Percentiles rank a stretch among this genome's conserved stretches.
Conservation (phyloP, 1,284 basidiomycete genomes). For the Sanghuangporus baumii region DNA sequence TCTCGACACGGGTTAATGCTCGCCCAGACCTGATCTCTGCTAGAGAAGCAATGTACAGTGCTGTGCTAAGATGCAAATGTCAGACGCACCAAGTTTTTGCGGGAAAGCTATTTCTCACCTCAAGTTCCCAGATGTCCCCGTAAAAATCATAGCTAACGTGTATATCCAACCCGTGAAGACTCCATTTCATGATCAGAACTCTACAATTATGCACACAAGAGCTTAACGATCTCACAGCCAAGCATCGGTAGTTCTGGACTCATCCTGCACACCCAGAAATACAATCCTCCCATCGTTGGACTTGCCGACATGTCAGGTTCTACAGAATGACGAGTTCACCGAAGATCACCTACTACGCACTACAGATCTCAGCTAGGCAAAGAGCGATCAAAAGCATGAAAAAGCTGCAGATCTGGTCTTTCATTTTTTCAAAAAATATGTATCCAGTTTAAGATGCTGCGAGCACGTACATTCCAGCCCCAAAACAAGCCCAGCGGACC, state of each 20-base stretch:
- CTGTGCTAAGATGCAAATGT: conserved; percentile 33
- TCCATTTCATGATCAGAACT: conserved; percentile 20
- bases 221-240: conserved; percentile 37
- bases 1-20: conserved; percentile 43
- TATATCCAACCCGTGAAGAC: conserved; percentile 58
- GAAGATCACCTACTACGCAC: conserved; percentile 42
- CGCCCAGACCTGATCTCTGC: conserved; percentile 44
- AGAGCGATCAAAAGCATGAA: conserved; percentile 57
- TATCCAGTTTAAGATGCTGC: too few species aligned
- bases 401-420: conserved; percentile 44
- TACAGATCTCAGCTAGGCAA: conserved; percentile 55
- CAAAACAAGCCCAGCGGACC: too few species aligned
- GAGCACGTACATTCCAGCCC: too few species aligned
- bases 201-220: neutral
- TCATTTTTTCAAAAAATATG: too few species aligned
- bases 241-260: conserved; percentile 49
- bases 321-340: conserved; percentile 1
- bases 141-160: conserved; percentile 55
- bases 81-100: neutral
- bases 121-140: conserved; percentile 54
- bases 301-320: conserved; percentile 22
- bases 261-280: conserved; percentile 64
- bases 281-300: conserved; percentile 53
- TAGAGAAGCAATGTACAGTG: conserved; percentile 49
- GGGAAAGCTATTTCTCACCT: conserved; percentile 30